phyloP scores from a whole-genome alignment of 306 rosid genomes.

The Ziziphus jujuba region DNA sequence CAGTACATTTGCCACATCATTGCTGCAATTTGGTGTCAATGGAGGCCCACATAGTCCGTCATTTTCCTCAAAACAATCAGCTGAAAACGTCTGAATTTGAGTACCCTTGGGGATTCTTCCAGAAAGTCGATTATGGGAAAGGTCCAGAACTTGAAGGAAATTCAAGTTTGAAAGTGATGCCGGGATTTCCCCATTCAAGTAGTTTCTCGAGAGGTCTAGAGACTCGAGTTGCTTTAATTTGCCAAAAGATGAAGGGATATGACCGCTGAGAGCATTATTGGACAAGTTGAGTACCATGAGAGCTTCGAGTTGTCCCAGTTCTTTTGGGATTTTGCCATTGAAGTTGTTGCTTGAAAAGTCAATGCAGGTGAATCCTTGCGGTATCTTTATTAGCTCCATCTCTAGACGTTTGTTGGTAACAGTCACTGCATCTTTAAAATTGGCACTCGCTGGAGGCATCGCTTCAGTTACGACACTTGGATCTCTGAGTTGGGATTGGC shows the following conservation, averaged over 20 bases:
- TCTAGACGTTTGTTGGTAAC: neutral
- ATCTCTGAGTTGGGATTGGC: too few relatives aligned
- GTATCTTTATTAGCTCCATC: neutral
- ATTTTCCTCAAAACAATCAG: neutral
- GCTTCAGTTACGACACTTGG: neutral
- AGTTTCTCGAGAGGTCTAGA: conserved; percentile 7
- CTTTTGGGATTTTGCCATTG: conserved; percentile 6
- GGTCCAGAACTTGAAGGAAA: neutral
- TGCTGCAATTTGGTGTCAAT: neutral
- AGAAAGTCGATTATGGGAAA: neutral
- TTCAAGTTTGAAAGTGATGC: neutral
- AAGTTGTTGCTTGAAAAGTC: conserved; percentile 10
- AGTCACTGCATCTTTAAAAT: neutral
- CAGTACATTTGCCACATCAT: too few relatives aligned
- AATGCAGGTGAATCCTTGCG: neutral
- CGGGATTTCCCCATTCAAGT: neutral
- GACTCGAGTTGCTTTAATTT: conserved; percentile 3
- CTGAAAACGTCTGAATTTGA: conserved; percentile 2
- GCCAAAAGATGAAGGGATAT: conserved; percentile 3
- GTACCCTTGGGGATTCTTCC: conserved; percentile 4
- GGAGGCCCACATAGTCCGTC: neutral
- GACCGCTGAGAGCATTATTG: neutral
- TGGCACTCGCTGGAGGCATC: too few relatives aligned
- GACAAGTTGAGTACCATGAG: conserved; percentile 1
- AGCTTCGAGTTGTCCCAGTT: neutral